Conservation (phyloP, 805 yeast genomes). For the Yarrowia sp. region DNA sequence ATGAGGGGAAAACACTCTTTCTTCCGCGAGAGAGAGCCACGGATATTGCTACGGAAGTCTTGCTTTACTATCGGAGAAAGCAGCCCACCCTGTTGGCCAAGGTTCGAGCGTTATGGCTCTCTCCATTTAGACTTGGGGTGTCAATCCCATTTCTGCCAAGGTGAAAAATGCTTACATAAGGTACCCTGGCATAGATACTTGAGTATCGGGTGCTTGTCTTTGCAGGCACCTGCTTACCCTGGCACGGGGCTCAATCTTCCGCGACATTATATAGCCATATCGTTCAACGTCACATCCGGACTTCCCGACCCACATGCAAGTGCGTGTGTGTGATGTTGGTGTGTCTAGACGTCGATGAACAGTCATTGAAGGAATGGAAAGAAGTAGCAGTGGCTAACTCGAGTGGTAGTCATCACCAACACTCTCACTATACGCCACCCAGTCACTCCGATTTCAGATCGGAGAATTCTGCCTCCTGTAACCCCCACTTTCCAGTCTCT, state of each 20-base stretch:
- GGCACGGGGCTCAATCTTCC: not conserved
- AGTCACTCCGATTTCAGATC: conserved; percentile 14
- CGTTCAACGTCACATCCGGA: conserved; percentile 19
- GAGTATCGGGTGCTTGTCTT: too few relatives aligned
- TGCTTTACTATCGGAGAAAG: not conserved
- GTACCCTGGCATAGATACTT: too few relatives aligned
- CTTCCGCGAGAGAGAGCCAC: not conserved
- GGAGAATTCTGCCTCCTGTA: not conserved
- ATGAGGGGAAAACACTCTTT: conserved; percentile 4
- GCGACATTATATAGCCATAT: conserved; percentile 17
- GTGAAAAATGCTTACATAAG: conserved; percentile 23
- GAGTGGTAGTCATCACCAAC: not conserved
- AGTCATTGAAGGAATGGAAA: not conserved
- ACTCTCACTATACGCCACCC: not conserved
- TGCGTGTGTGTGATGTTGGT: conserved; percentile 22
- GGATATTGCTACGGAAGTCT: not conserved
- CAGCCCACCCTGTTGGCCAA: conserved; percentile 16
- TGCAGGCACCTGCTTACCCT: too few relatives aligned
- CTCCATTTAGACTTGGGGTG: conserved; percentile 1
- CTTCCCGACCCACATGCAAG: conserved; percentile 24
- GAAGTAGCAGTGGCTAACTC: too few relatives aligned
- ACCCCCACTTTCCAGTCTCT: conserved; percentile 1
- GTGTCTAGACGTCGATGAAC: too few relatives aligned
- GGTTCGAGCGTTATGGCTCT: conserved; percentile 12
- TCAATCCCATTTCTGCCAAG: not conserved